Conservation (phyloP, 73 alveolate species). For the Stentor roeselii region DNA sequence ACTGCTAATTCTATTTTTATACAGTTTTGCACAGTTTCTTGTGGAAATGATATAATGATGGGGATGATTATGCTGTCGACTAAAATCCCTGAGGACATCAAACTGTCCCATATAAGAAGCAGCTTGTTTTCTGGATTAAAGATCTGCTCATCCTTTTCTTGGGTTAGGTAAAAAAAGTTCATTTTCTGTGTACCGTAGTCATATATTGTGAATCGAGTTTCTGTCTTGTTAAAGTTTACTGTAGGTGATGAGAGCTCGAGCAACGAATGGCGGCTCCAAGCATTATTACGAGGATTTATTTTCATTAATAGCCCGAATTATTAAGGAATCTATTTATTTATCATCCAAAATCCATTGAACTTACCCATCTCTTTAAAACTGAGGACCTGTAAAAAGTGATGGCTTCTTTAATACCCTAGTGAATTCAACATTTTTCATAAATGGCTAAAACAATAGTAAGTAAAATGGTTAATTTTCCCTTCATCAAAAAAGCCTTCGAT, state of each 20-base stretch:
- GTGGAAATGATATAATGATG: background rate
- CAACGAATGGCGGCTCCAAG: background rate
- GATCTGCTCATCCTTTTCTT: background rate
- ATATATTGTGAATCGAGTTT: background rate
- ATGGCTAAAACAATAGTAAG: no score
- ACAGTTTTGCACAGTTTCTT: no score
- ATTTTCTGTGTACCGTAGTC: background rate
- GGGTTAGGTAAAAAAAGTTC: background rate
- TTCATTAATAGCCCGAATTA: no score
- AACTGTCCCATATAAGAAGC: background rate
- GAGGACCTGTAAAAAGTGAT: no score
- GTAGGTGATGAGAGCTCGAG: background rate
- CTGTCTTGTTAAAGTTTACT: background rate
- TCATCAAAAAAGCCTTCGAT: no score
- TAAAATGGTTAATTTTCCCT: no score
- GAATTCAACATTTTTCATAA: no score
- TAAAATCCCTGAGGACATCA: background rate
- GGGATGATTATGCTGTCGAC: background rate
- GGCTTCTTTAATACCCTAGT: no score
- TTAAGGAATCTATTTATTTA: no score
- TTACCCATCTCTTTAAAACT: no score
- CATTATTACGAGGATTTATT: background rate
- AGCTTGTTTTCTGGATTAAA: background rate
- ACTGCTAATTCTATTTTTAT: background rate
- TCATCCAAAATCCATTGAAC: no score